phyloP scores from a whole-genome alignment of 2,329 filamentous ascomycete genomes.

The Ilyonectria robusta region DNA sequence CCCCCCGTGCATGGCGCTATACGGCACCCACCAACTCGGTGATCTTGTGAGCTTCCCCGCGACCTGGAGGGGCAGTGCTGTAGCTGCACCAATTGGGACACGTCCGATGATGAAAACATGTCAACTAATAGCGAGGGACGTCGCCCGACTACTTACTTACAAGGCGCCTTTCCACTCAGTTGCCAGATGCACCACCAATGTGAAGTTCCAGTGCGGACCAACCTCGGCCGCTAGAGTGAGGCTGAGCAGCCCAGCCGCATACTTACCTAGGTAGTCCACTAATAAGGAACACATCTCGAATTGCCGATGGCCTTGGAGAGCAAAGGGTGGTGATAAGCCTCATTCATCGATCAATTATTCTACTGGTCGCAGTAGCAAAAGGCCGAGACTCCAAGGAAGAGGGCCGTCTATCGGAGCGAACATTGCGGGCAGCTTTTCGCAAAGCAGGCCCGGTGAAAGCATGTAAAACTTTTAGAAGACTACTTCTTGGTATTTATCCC shows the following conservation, averaged over 20 bases:
- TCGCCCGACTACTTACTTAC: neutral
- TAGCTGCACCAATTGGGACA: neutral
- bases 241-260: conserved; percentile 4
- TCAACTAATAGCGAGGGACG: no score
- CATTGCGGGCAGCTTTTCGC: no score
- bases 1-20: conserved; percentile 21
- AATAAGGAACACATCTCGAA: no score
- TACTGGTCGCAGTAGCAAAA: neutral
- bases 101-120: no score
- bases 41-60: neutral
- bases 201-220: conserved; percentile 1
- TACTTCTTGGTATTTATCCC: no score
- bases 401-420: no score
- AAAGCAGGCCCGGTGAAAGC: no score
- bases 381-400: no score
- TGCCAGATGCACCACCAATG: neutral
- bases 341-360: neutral
- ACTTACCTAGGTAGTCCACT: no score
- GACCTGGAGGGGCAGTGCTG: conserved; percentile 23
- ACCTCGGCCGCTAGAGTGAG: conserved; percentile 24
- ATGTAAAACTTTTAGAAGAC: no score
- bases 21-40: conserved; percentile 12
- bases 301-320: neutral
- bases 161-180: neutral
- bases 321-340: neutral